These are phyloP conservation scores for Musa troglodytarum DNA, from an alignment of 176 grass and related monocot species.

Conservation along the genomic window DNA sequence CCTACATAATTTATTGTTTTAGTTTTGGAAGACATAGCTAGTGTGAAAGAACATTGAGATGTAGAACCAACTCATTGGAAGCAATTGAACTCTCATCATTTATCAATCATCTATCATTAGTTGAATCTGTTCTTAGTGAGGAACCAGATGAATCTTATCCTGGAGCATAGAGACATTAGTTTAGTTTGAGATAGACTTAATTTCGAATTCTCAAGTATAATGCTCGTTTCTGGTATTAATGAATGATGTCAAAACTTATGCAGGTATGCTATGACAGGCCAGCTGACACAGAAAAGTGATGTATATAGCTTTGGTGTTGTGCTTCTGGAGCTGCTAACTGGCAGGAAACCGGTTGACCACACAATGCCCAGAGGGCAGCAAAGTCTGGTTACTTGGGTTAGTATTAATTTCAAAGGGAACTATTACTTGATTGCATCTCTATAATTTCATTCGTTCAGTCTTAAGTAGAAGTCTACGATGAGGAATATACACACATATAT, in stretches of 20 bases:
- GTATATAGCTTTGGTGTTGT: constrained; percentile 95
- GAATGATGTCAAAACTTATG: constrained; percentile 16
- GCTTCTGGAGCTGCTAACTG: constrained; percentile 84
- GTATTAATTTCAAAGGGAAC: not conserved
- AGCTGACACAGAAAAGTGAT: constrained; percentile 88
- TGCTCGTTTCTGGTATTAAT: not conserved
- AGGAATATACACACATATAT: not conserved
- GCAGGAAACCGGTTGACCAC: constrained; percentile 88
- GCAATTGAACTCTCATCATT: no score
- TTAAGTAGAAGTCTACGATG: constrained; percentile 1
- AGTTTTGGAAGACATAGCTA: no score
- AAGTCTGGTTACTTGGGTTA: constrained; percentile 90
- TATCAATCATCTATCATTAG: no score
- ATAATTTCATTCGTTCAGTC: no score
- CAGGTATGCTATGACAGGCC: constrained; percentile 91
- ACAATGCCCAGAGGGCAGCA: constrained; percentile 94
- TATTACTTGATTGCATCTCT: not conserved
- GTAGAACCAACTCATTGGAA: not conserved
- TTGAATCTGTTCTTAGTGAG: not conserved
- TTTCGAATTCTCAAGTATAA: not conserved
- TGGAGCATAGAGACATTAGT: no score
- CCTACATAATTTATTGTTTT: no score
- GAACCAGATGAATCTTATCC: no score
- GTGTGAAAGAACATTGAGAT: not conserved
- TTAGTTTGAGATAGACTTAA: no score